Evolutionary conservation across 768 basidiomycete genomes (phyloP), one percentile per base, ranked within the genome.

Genomic region (Collybia mongolica): DNA sequence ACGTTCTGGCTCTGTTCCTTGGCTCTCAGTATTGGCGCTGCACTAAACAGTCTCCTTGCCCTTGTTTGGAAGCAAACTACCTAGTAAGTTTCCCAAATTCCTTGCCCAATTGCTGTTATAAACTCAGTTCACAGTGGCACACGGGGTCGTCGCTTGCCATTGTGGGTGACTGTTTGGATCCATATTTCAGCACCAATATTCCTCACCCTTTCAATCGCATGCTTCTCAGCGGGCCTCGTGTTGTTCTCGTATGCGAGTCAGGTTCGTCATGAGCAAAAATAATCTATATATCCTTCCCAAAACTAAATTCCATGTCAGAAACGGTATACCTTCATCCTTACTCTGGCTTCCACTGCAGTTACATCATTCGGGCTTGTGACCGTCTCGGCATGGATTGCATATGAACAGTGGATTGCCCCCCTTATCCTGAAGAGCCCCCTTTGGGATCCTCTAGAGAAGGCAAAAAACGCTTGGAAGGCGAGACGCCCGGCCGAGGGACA

Each of bases 1-100:
- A 57, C 54, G 15, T 60, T 63, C 17, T 62, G 57, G 58, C 62
- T 63, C 24, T 54, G 54, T 14, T 60, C 62, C 6, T 23, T 65
- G 50, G 49, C 63, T 6, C 51, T 63, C 8, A 65, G 64, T 37
- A 60, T 65, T 4, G 60, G 59, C 14, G 54, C 62, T 0, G 60
- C 64, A 15, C 45, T 65, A 15, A 65, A 63, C n/a, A 60, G 60
- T 22, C 41, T 65, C 12, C 42, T 65, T 3, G 24, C 24, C 4
- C 24, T 26, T 3, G 7, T 26, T 26, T 26, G 24, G 62, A 65
- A 56, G 17, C 55, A 52, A 19, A 57, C 62, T 39, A 53, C 59
- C 23, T 62, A 60, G 64, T 65, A 50, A 29, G 64, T 55, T 15
- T 5, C 14, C 32, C 7, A 7, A 26, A 4, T 7, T 26, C 7